Evolutionary conservation across 768 basidiomycete species (phyloP), one percentile per base, ranked within the genome.

Genomic region (Pleurotus djamor): DNA sequence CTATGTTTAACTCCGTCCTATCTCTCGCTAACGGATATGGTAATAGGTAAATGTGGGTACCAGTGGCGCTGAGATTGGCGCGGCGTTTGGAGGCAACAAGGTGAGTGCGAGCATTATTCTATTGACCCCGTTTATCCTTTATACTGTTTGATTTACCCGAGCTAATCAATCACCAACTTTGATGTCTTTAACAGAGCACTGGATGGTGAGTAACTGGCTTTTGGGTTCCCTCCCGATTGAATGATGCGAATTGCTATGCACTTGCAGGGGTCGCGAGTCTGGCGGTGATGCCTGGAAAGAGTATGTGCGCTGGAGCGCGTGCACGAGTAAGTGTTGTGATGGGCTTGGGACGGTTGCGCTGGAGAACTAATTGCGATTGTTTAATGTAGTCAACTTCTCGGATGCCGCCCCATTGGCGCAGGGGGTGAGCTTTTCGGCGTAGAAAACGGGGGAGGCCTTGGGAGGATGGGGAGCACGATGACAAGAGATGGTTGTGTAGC

Each of bases 261-360:
- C 63, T 28, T 67, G 37, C 64, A 90, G 90, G 94, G 96, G 96
- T 16, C 86, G 96, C 51, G 96, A 98, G 77, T 94, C 92, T 5
- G 96, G 96, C 41, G 96, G 96, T 55, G 96, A 98, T 72, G 91
- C 96, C n/a, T 98, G 96, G 96, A 95, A 96, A 72, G 92, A 96
- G 72, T 95, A 95, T 65, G 91, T 95, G 43, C 85, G 93, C 54
- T 96, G 92, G 92, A 88, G 89, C 72, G 85, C 90, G 48, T 95
- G 92, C 71, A 97, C 96, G 9, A 76, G 82, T 83, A 67, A 52
- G 79, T 71, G 21, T 28, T 28, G 21, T 28, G 21, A 28, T 28
- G 21, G 21, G 21, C 21, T 28, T 28, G 21, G 21, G 21, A 28
- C 21, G 21, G 21, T 28, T 28, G 21, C 21, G 21, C 21, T 28